Evolutionary conservation across 192 early-diverging fungal species (phyloP), one percentile per base, ranked within the genome.

Genomic region (Linnemannia exigua): DNA sequence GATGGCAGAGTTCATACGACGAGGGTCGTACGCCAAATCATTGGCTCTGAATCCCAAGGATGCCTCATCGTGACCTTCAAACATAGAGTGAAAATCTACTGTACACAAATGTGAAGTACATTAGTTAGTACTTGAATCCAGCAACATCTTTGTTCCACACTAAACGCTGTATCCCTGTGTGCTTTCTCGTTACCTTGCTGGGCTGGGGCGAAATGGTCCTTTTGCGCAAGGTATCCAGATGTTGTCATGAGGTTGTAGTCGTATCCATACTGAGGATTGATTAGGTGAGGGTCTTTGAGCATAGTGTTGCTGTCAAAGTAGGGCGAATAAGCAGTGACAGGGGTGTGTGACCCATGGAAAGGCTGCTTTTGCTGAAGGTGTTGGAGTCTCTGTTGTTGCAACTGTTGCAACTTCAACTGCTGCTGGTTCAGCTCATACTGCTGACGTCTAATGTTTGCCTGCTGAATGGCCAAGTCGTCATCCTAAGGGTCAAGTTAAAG

Each of bases 391-490:
- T 84, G 79, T 46, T 83, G 75, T 41, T 91, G 87, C 51, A 90
- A 71, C 37, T 91, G 90, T 72, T 92, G 91, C 35, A 90, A 67
- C 51, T 93, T 91, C 20, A 91, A 73, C 41, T 91, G 90, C 41
- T 90, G 91, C 36, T 90, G 88, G 52, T 82, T 79, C 38, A 88
- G n/a, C 61, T 84, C 80, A 50, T 82, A 88, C 28, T 90, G 88
- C 20, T 84, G 89, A 36, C 91, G 84, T 15, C 75, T 37, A 16
- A 88, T 78, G 16, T 90, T 89, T 22, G 75, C 86, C 28, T 89
- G 90, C 46, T 89, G 84, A 5, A 78, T 52, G 37, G 81, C 71
- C 68, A 88, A 77, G 28, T 89, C 87, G 28, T 90, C 88, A 61
- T 88, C 89, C 88, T 89, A 63, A 31, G 12, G 8, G 25, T 12